These are phyloP conservation scores for Bipolaris bicolor DNA, from an alignment of 2,329 filamentous ascomycete genomes.

Conservation along the genomic window DNA sequence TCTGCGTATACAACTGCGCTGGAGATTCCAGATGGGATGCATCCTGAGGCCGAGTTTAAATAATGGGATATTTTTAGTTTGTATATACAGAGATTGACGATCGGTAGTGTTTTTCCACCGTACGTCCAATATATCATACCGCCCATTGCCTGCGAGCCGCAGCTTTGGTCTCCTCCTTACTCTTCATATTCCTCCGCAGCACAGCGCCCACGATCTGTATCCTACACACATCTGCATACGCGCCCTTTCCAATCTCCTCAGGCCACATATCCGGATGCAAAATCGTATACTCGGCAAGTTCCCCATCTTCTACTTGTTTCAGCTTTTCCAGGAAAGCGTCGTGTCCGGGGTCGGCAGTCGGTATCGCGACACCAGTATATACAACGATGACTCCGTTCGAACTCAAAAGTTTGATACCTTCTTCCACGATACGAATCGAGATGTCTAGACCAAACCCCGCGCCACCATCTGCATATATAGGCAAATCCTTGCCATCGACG, in stretches of 20 bases:
- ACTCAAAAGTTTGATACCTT: conserved; percentile 26
- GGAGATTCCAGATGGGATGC: conserved; percentile 44
- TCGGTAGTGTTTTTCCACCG: not conserved
- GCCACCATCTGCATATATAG: conserved; percentile 34
- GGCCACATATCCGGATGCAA: conserved; percentile 35
- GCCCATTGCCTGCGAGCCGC: conserved; percentile 5
- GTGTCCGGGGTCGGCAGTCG: conserved; percentile 20
- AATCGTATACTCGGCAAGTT: conserved; percentile 27
- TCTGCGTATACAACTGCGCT: conserved; percentile 39
- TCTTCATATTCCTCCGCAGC: conserved; percentile 9
- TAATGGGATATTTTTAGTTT: not conserved
- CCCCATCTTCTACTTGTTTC: conserved; percentile 17
- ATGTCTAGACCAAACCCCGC: conserved; percentile 31
- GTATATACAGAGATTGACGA: not conserved
- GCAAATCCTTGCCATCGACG: conserved; percentile 26
- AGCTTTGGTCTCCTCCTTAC: not conserved
- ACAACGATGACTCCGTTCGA: conserved; percentile 25
- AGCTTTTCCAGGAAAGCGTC: conserved; percentile 29
- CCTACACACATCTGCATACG: conserved; percentile 32
- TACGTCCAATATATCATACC: not conserved
- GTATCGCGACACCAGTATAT: conserved; percentile 33
- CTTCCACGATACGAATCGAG: conserved; percentile 28
- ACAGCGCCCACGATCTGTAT: conserved; percentile 35
- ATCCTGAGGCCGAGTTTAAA: conserved; percentile 41
- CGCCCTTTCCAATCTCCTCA: conserved; percentile 32